Evolutionary conservation across 2,329 filamentous ascomycete species (phyloP), one percentile per base, ranked within the genome.

Genomic region (Colletotrichum chlorophyti): DNA sequence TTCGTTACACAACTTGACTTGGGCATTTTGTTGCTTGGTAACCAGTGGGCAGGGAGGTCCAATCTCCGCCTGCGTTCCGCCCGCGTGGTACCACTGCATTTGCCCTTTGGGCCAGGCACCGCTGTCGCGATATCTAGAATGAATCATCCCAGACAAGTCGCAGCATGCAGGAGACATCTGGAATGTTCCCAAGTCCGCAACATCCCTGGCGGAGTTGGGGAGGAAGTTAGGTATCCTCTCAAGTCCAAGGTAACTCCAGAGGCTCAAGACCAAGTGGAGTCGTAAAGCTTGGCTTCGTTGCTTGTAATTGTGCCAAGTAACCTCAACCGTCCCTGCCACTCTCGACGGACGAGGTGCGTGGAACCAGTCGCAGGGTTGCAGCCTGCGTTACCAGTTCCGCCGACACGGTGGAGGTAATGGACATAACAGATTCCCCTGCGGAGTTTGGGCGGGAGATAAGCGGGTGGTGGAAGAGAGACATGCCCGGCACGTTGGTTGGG

Each of bases 11-110:
- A 23, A 55, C 17, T 38, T 43, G 35, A 55, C 17, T 38, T 43
- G 35, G 41, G 50, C 37, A 43, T 55, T n/a, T n/a, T 37, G 43
- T 43, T 59, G 55, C 51, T 59, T 59, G 55, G 51, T 59, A 49
- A 59, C 55, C 53, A 53, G 24, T 27, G 15, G 23, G 32, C 10
- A 38, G 17, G 15, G 10, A 11, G 15, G 26, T 21, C 38, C 45
- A 50, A 59, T 55, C 43, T 59, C 51, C 55, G 51, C 37, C 21
- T 37, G 31, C 51, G 51, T 59, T 51, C 50, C 37, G 43, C 14
- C 26, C 37, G 11, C 32, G 12, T 27, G 21, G 14, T 34, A 11
- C n/a, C 27, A 26, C 15, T 27, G 15, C 27, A 42, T 27, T 34
- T 34, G 12, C 21, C 34, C 9, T 37, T 11, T 47, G 40, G 26